Evolutionary conservation across 805 yeast genomes (phyloP), one percentile per base, ranked within the genome.

Genomic region (Wickerhamiella cacticola): DNA sequence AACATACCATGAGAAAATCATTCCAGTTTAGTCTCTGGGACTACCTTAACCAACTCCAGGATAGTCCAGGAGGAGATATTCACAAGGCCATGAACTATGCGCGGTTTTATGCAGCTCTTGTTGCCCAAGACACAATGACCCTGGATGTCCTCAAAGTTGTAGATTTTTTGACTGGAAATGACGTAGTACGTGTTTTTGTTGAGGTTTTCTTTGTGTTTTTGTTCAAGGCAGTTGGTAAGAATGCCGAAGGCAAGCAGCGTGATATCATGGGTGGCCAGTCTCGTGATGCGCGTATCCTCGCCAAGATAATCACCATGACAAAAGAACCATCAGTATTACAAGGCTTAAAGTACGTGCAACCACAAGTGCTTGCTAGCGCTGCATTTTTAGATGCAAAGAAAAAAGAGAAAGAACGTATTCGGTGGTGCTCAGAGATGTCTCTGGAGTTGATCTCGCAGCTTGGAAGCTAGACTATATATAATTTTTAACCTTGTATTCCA

Each of bases 1-100:
- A 59, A 50, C 94, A 86, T 56, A 69, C 78, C 1, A 66, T 82
- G 62, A 74, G 83, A 59, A 87, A 88, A 63, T 77, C 94, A 0
- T 81, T 92, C 56, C 96, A 89, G 60, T 87, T 92, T 61, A 69
- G 78, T 56, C 69, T 92, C 35, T 92, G 97, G 97, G 95, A 92
- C 62, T 71, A 78, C 39, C 57, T 88, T 15, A 78, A 78, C 54
- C 84, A 79, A 29, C 67, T 85, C 39, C 95, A 84, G 53, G 75
- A 73, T 3, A 68, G 63, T 1, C 8, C 36, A 4, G 48, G 44
- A 47, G 47, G 29, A 5, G 24, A 48, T 34, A 61, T 83, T 29
- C 75, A 74, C 55, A 75, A 75, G 54, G 69, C 79, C 19, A 71
- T 82, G 40, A 85, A 84, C 54, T 68, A 80, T 54, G 96, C 95